Percentiles rank a stretch among this genome's conserved stretches.
Evolutionary conservation across 2,329 filamentous ascomycete species (phyloP).

Genomic region (Clonostachys solani): DNA sequence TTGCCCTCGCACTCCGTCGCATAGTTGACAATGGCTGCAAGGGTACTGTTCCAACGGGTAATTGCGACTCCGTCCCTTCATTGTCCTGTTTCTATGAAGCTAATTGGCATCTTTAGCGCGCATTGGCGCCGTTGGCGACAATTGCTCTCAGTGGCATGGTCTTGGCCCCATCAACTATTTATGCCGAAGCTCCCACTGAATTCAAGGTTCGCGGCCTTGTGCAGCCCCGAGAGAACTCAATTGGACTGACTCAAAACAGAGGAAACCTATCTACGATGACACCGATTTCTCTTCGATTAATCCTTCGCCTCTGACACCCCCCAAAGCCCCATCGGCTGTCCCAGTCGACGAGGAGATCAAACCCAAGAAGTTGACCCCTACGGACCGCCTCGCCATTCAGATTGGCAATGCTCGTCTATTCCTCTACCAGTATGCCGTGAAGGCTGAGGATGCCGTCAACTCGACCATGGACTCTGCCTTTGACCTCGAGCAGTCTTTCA

Average conservation of each 20-base stretch:
- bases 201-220: conserved; percentile 18
- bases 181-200: conserved; percentile 44
- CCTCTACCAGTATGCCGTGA: conserved; percentile 70
- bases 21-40: conserved; percentile 49
- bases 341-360: conserved; percentile 23
- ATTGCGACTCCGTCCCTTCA: conserved; percentile 9
- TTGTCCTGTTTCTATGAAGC: conserved; percentile 10
- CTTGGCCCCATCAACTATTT: conserved; percentile 39
- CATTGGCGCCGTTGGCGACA: conserved; percentile 48
- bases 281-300: conserved; percentile 40
- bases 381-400: conserved; percentile 81
- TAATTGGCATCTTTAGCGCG: conserved; percentile 35
- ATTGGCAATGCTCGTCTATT: conserved; percentile 77
- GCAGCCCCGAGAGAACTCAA: not conserved
- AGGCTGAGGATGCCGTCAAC: conserved; percentile 81
- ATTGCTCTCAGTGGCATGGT: conserved; percentile 43
- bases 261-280: conserved; percentile 81
- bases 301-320: conserved; percentile 15
- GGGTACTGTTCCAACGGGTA: conserved; percentile 55
- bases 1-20: no score
- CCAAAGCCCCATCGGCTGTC: conserved; percentile 10
- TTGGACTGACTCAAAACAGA: conserved; percentile 10
- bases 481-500: conserved; percentile 83
- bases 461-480: conserved; percentile 75
- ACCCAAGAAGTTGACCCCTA: conserved; percentile 65